These are phyloP conservation scores for Auricularia auricula-judae DNA, from an alignment of 768 basidiomycete species.

Conservation along the genomic window DNA sequence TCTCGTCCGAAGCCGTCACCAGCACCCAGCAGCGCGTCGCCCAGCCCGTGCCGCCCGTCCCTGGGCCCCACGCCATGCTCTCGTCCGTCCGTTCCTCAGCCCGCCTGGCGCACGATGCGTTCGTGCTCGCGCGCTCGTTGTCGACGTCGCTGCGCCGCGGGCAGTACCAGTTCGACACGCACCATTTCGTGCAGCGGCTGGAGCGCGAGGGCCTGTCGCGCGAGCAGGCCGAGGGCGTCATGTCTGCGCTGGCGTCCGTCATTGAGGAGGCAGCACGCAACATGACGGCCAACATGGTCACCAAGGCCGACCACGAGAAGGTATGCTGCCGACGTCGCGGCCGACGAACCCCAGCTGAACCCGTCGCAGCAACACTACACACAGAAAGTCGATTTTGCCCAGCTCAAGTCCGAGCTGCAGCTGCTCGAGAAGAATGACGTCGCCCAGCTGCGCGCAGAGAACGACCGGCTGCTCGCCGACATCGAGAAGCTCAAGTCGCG, in stretches of 20 bases:
- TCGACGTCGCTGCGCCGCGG: not conserved
- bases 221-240: constrained; percentile 91
- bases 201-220: constrained; percentile 83
- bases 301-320: constrained; percentile 94
- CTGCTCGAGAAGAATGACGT: constrained; percentile 96
- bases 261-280: constrained; percentile 94
- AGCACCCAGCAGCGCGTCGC: not conserved
- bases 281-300: constrained; percentile 94
- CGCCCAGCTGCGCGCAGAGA: constrained; percentile 90
- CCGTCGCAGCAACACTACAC: constrained; percentile 70
- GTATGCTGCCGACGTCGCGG: constrained; percentile 26
- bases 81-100: not conserved
- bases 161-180: constrained; percentile 75
- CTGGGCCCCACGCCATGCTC: not conserved
- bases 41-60: no score
- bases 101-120: not conserved
- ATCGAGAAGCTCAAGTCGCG: constrained; percentile 93
- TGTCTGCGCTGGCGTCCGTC: constrained; percentile 93
- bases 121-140: not conserved
- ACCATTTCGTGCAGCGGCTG: constrained; percentile 85
- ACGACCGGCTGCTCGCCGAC: constrained; percentile 83
- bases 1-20: no score
- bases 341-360: no score
- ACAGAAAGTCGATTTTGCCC: constrained; percentile 93
- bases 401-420: constrained; percentile 92